Percentiles rank a stretch among this genome's conserved stretches.
These are phyloP conservation scores for Hypomyces perniciosus DNA, from an alignment of 2,329 filamentous ascomycete genomes.

Conservation along the genomic window DNA sequence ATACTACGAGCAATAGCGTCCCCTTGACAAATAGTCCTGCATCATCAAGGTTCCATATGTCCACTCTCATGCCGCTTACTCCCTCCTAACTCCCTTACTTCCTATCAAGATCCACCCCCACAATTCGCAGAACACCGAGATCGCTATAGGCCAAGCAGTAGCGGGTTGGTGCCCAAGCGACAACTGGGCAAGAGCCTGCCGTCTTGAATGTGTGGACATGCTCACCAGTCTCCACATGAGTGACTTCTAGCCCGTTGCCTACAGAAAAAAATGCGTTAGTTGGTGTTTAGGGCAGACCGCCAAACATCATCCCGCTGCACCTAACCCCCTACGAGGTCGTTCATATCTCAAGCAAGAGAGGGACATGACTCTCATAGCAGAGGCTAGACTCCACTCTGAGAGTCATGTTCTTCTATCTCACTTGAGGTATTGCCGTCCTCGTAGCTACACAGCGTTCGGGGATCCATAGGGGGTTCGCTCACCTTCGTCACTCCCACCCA, in stretches of 20 bases:
- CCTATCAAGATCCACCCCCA: conserved; percentile 50
- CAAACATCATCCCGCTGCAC: no score
- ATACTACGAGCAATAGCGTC: neutral
- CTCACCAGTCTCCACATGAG: conserved; percentile 68
- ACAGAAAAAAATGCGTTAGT: neutral
- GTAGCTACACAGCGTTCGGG: no score
- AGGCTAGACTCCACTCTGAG: no score
- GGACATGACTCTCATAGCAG: no score
- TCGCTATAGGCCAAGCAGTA: conserved; percentile 73
- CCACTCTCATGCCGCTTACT: neutral
- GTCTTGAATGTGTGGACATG: conserved; percentile 67
- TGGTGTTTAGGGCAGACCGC: neutral
- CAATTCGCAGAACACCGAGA: conserved; percentile 60
- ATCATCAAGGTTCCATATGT: neutral
- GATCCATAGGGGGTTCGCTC: conserved; percentile 16
- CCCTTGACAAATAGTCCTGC: neutral
- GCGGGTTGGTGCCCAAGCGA: conserved; percentile 69
- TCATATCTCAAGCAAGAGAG: no score
- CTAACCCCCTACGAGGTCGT: no score
- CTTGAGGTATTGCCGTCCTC: no score
- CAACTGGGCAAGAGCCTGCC: conserved; percentile 55
- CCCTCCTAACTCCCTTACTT: conserved; percentile 22
- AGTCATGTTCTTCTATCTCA: no score
- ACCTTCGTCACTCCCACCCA: conserved; percentile 69
- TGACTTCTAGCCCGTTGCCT: conserved; percentile 61